Conservation (phyloP, 2,329 filamentous ascomycete species). For the Neocatenulostroma microsporum region DNA sequence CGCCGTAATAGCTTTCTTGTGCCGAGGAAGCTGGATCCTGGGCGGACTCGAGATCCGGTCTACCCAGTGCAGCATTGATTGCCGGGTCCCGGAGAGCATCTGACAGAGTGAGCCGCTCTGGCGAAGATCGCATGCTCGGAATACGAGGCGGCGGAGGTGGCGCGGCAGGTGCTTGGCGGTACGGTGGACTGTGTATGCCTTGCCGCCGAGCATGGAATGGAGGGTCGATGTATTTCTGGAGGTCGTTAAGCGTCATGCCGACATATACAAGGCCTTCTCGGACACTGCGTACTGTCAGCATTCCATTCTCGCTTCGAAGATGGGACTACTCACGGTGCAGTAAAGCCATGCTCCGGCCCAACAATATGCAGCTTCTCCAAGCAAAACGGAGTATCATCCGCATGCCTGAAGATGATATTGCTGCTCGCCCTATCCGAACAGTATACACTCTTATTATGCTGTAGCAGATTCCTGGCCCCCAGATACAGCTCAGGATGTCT, state of each 20-base stretch:
- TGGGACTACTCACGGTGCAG: conserved; percentile 64
- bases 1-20: conserved; percentile 14
- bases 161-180: background rate
- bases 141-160: conserved; percentile 11
- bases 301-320: background rate
- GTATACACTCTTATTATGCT: conserved; percentile 76
- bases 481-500: conserved; percentile 44
- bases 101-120: conserved; percentile 23
- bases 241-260: conserved; percentile 72
- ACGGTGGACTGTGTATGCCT: conserved; percentile 21
- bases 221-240: conserved; percentile 45
- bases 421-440: conserved; percentile 82
- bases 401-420: conserved; percentile 77
- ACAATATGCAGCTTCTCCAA: conserved; percentile 83
- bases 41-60: conserved; percentile 8
- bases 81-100: conserved; percentile 26
- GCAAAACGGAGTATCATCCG: conserved; percentile 70
- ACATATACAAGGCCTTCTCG: conserved; percentile 91
- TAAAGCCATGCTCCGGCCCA: conserved; percentile 71
- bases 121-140: too few species aligned
- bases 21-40: conserved; percentile 10
- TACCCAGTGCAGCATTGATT: conserved; percentile 16
- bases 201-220: conserved; percentile 19
- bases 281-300: conserved; percentile 51
- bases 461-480: conserved; percentile 71